Conservation (phyloP, 257 asterid genomes). For the Galeopsis tetrahit region DNA sequence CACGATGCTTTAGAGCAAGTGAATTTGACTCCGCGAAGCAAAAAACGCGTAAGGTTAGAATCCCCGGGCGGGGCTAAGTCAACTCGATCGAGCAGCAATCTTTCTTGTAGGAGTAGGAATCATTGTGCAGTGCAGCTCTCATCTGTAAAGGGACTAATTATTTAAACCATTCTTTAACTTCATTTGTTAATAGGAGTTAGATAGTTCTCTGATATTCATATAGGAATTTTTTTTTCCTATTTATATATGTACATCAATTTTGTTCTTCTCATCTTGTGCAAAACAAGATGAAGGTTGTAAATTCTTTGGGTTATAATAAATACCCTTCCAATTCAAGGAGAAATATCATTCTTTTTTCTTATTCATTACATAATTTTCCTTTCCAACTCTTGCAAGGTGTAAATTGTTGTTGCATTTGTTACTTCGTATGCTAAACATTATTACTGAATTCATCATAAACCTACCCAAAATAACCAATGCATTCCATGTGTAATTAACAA, state of each 20-base stretch:
- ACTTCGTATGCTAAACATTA: no score
- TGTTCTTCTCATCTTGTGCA: slow-evolving; percentile 42
- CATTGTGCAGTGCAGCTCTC: slow-evolving; percentile 42
- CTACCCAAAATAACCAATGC: background rate
- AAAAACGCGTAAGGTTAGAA: slow-evolving; percentile 20
- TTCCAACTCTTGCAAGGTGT: no score
- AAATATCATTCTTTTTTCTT: slow-evolving; percentile 25
- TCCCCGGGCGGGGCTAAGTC: slow-evolving; percentile 30
- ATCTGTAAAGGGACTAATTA: slow-evolving; percentile 38
- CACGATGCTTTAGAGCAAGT: slow-evolving; percentile 49
- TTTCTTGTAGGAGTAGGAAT: slow-evolving; percentile 30
- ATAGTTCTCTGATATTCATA: slow-evolving; percentile 40
- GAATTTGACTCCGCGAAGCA: slow-evolving; percentile 40
- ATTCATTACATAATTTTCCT: background rate
- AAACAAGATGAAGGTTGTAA: slow-evolving; percentile 43
- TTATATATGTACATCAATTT: slow-evolving; percentile 48
- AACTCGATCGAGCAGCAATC: slow-evolving; percentile 31
- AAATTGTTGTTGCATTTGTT: no score
- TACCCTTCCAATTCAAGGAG: slow-evolving; percentile 32
- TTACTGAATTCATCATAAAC: no score
- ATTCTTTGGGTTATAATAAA: slow-evolving; percentile 27
- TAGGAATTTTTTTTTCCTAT: slow-evolving; percentile 33
- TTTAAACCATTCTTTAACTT: slow-evolving; percentile 36
- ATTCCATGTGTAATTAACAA: background rate
- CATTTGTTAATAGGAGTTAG: slow-evolving; percentile 45